Conservation (phyloP, 2,329 filamentous ascomycete genomes). For the Cordyceps cateniannulata region DNA sequence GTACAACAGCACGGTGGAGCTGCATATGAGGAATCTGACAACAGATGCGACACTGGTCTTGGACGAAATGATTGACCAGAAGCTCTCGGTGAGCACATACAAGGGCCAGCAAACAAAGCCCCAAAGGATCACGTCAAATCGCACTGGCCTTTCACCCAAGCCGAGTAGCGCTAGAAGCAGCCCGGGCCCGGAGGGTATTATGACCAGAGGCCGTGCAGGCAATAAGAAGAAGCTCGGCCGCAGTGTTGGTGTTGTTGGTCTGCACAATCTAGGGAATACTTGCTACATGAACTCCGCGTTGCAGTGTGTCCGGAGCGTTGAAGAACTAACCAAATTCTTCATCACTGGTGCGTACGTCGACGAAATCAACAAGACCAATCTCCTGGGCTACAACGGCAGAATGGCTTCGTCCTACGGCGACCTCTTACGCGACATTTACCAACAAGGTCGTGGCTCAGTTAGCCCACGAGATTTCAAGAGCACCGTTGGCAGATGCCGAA, state of each 20-base stretch:
- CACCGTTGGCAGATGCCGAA: conserved; percentile 71
- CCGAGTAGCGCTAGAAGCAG: conserved; percentile 60
- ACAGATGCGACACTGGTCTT: conserved; percentile 73
- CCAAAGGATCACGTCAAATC: conserved; percentile 28
- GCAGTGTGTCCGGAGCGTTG: conserved; percentile 88
- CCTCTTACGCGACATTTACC: conserved; percentile 73
- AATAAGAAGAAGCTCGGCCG: conserved; percentile 65
- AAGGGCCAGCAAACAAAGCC: conserved; percentile 26
- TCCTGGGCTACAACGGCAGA: conserved; percentile 75
- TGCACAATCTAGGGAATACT: conserved; percentile 90
- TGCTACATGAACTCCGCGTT: conserved; percentile 99
- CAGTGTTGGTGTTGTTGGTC: conserved; percentile 69
- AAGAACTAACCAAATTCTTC: conserved; percentile 92
- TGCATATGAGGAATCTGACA: conserved; percentile 62
- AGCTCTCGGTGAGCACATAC: conserved; percentile 51
- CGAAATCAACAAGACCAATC: conserved; percentile 81
- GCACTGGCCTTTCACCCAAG: conserved; percentile 23
- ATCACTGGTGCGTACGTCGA: conserved; percentile 64
- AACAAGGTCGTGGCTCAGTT: conserved; percentile 61
- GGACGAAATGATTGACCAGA: conserved; percentile 65
- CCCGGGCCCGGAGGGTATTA: conserved; percentile 49
- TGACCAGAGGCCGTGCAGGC: conserved; percentile 66
- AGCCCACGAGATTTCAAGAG: conserved; percentile 77
- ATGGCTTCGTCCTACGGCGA: conserved; percentile 80
- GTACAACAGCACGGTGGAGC: conserved; percentile 66